A percentile compares a stretch with the other conserved stretches of the same genome.
Conservation (phyloP, 2,329 filamentous ascomycete species). For the Epichloe bromicola region DNA sequence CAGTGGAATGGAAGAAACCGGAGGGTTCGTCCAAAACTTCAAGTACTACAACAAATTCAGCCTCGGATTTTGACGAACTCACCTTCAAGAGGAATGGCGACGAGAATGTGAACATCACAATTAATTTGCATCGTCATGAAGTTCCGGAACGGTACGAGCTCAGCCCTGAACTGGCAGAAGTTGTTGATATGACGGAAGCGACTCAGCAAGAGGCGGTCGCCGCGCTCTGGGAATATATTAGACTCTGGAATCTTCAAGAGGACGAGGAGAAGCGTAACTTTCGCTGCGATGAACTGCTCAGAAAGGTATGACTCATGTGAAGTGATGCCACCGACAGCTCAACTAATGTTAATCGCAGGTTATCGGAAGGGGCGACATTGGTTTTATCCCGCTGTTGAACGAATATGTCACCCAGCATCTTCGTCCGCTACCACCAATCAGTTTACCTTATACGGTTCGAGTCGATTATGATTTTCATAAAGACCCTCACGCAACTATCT, state of each 20-base stretch:
- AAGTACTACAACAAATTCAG: constrained; percentile 30
- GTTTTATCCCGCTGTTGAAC: constrained; percentile 76
- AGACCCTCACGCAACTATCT: constrained; percentile 65
- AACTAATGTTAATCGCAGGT: constrained; percentile 35
- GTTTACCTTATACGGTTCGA: constrained; percentile 83
- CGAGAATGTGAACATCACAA: constrained; percentile 80
- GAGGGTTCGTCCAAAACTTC: constrained; percentile 38
- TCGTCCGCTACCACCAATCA: constrained; percentile 64
- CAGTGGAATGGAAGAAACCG: constrained; percentile 80
- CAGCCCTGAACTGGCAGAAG: constrained; percentile 64
- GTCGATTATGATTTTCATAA: constrained; percentile 76
- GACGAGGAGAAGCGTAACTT: constrained; percentile 92
- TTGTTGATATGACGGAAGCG: constrained; percentile 77
- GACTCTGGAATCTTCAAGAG: constrained; percentile 73
- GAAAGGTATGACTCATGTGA: constrained; percentile 42
- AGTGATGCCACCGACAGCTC: no score
- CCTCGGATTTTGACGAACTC: constrained; percentile 76
- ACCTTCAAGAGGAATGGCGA: constrained; percentile 87
- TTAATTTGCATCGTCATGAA: constrained; percentile 77
- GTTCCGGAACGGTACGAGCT: constrained; percentile 73
- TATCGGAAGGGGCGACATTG: constrained; percentile 58
- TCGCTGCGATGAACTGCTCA: constrained; percentile 73
- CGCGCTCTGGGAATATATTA: constrained; percentile 92
- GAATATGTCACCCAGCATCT: constrained; percentile 72
- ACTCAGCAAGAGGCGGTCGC: constrained; percentile 80